Evolutionary conservation across 495 filamentous ascomycete species (phyloP).

Genomic region (Aspergillus conjunctus): DNA sequence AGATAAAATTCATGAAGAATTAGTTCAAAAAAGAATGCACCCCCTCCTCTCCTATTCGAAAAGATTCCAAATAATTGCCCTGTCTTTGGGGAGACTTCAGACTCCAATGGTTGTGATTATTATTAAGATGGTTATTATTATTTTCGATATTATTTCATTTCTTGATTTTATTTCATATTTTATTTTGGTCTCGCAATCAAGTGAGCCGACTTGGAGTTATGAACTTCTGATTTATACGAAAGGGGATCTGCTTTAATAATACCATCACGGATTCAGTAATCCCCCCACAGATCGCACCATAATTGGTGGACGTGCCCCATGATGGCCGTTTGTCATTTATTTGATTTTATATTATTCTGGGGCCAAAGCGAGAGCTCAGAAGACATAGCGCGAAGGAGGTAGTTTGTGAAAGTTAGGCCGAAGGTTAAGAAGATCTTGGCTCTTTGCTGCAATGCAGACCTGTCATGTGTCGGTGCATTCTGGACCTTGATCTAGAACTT

Average conservation of each 20-base stretch:
- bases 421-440: background rate
- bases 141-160: no score
- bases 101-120: no score
- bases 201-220: background rate
- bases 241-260: background rate
- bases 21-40: no score
- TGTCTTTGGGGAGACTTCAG: no score
- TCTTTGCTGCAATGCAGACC: background rate
- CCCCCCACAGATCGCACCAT: slow-evolving; percentile 15
- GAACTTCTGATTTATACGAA: background rate
- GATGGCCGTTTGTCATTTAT: slow-evolving; percentile 10
- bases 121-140: no score
- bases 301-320: slow-evolving; percentile 16
- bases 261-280: background rate
- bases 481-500: slow-evolving; percentile 36
- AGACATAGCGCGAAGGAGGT: slow-evolving; percentile 6
- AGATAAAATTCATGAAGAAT: no score
- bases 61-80: no score
- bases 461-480: slow-evolving; percentile 8
- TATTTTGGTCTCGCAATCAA: no score
- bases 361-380: slow-evolving; percentile 17
- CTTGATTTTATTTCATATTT: no score
- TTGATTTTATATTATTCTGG: slow-evolving; percentile 11
- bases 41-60: no score
- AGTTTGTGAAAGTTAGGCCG: background rate